Evolutionary conservation across 1,284 basidiomycete species (phyloP).

Genomic region (Microbotryum scabiosae): DNA sequence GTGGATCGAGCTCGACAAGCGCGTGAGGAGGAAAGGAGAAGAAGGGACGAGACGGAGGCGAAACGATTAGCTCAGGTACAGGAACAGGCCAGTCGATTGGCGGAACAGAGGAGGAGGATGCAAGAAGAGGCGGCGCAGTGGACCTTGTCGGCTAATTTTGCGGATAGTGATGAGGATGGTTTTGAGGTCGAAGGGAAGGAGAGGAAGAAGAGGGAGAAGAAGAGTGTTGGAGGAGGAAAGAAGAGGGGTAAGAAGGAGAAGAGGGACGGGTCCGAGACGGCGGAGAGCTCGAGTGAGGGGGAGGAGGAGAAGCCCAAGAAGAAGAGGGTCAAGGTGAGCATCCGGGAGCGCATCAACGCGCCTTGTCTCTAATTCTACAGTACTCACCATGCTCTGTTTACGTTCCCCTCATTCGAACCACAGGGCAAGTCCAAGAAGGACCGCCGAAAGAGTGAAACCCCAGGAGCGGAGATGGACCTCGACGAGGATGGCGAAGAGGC

Average conservation of each 20-base stretch:
- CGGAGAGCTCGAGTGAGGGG: conserved; percentile 52
- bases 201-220: conserved; percentile 41
- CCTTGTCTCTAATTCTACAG: not conserved
- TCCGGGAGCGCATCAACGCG: too few relatives aligned
- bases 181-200: conserved; percentile 63
- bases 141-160: conserved; percentile 46
- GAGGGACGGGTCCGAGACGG: conserved; percentile 45
- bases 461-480: conserved; percentile 14
- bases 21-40: conserved; percentile 54
- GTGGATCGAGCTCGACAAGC: conserved; percentile 32
- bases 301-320: conserved; percentile 44
- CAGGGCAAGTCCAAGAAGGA: conserved; percentile 8
- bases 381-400: not conserved
- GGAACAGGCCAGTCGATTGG: conserved; percentile 57
- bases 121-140: conserved; percentile 70
- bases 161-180: conserved; percentile 54
- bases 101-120: conserved; percentile 61
- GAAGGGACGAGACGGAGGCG: conserved; percentile 53
- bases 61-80: conserved; percentile 53
- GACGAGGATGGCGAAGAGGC: conserved; percentile 28
- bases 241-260: conserved; percentile 46
- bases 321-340: conserved; percentile 32
- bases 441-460: conserved; percentile 5
- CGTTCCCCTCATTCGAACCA: not conserved
- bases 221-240: conserved; percentile 34